Evolutionary conservation across 768 basidiomycete species (phyloP).

Genomic region (Podaxis pistillaris): DNA sequence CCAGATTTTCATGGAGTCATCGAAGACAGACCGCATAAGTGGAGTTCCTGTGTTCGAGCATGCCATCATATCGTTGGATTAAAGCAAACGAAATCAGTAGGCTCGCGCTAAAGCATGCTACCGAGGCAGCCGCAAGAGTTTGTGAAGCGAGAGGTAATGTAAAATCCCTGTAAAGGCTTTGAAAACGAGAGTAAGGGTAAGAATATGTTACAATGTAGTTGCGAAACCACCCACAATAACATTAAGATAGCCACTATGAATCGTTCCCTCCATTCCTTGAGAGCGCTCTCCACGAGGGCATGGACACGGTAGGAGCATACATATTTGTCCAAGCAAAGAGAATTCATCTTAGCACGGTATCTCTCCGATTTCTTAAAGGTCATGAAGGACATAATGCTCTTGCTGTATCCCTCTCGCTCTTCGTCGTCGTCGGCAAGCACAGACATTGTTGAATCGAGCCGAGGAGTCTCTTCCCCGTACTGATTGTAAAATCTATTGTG

Average conservation of each 20-base stretch:
- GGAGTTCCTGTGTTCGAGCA: slow-evolving; percentile 33
- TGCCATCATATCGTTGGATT: slow-evolving; percentile 34
- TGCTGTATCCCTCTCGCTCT: slow-evolving; percentile 33
- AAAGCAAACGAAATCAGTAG: slow-evolving; percentile 33
- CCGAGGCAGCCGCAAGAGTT: slow-evolving; percentile 31
- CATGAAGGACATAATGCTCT: slow-evolving; percentile 32
- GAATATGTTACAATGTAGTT: not conserved
- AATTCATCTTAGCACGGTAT: slow-evolving; percentile 42
- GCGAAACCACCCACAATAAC: slow-evolving; percentile 25
- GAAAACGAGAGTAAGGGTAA: not conserved
- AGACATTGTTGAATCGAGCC: slow-evolving; percentile 51
- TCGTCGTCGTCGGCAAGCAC: slow-evolving; percentile 36
- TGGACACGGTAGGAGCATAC: slow-evolving; percentile 57
- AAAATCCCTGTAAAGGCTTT: slow-evolving; percentile 34
- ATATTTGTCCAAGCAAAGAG: slow-evolving; percentile 52
- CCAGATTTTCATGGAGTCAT: no score
- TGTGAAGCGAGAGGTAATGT: slow-evolving; percentile 30
- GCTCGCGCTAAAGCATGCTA: slow-evolving; percentile 33
- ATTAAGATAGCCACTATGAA: slow-evolving; percentile 26
- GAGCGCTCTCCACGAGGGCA: slow-evolving; percentile 38
- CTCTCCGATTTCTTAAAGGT: slow-evolving; percentile 46
- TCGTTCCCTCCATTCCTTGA: slow-evolving; percentile 50
- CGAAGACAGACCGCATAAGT: slow-evolving; percentile 41
- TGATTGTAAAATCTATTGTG: slow-evolving; percentile 53
- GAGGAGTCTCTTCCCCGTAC: slow-evolving; percentile 53